Evolutionary conservation across 2,329 filamentous ascomycete genomes (phyloP), one percentile per base, ranked within the genome.

Genomic region (Myriosclerotinia scirpicola): DNA sequence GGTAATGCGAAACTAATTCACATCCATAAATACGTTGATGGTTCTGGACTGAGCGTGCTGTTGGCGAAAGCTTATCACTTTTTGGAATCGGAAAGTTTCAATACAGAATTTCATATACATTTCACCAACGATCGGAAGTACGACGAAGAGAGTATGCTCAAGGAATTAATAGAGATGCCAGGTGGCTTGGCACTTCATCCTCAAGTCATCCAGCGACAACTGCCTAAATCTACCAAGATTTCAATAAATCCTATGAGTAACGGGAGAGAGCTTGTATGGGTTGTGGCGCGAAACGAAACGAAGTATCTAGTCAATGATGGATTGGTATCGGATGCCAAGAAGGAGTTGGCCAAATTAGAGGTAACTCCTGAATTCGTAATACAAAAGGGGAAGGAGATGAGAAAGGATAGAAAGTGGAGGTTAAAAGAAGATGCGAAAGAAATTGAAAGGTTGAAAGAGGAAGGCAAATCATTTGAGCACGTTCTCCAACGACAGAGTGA

Each of bases 111-210:
- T 38, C 58, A 61, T 48, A 22, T 61, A 26, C 58, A 61, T 50
- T 50, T 61, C 46, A 4, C 58, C 8, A 26, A 50, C 20, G 9
- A 3, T 2, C 5, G 1, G 1, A 50, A 20, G 9, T 38, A 50
- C 58, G 38, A n/a, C n/a, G 44, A 50, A 22, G 8, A 26, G 17
- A 20, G 50, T 44, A 61, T 61, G 46, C 15, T 50, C 17, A 17
- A 61, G 15, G 20, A 50, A 14, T 50, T 61, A 15, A 17, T 50
- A 14, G 22, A 11, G 30, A 38, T 26, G 34, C 44, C 30, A 5
- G 44, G 58, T 38, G 58, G 58, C n/a, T 40, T 61, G 46, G 58
- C 58, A 50, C 58, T 61, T 17, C 58, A 61, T 50, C 58, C 58
- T 4, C n/a, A 20, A 52, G 58, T 61, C 34, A 61, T 61, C 22